Percentiles rank a stretch among this genome's conserved stretches.
Conservation (phyloP, 306 rosid species). For the Pyrus communis region DNA sequence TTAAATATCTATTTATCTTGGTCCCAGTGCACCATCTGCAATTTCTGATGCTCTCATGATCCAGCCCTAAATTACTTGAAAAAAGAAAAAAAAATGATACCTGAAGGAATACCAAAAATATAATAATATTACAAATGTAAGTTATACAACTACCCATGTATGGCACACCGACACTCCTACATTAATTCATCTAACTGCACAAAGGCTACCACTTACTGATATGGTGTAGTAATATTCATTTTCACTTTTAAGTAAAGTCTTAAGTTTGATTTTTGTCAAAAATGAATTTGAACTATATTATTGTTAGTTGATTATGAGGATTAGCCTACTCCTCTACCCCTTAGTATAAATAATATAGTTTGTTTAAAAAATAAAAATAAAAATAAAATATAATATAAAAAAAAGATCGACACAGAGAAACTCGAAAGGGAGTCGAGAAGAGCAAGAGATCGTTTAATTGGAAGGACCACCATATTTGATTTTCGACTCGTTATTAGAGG, state of each 20-base stretch:
- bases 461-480: not conserved
- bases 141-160: not conserved
- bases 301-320: rapidly evolving
- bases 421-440: not conserved
- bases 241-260: too few species aligned
- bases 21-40: not conserved
- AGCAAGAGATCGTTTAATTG: not conserved
- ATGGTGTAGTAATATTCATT: too few species aligned
- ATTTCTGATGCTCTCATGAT: not conserved
- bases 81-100: not conserved
- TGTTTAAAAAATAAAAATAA: too few species aligned
- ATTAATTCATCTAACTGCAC: not conserved
- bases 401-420: too few species aligned
- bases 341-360: too few species aligned
- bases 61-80: not conserved
- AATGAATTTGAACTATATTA: rapidly evolving
- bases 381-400: not conserved
- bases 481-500: not conserved
- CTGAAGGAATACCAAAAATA: not conserved
- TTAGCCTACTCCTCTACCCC: too few species aligned
- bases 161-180: not conserved
- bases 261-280: rapidly evolving
- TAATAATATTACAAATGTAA: too few species aligned
- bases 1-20: not conserved
- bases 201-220: too few species aligned